Conservation (phyloP, 805 yeast species). For the Candida incommunis region DNA sequence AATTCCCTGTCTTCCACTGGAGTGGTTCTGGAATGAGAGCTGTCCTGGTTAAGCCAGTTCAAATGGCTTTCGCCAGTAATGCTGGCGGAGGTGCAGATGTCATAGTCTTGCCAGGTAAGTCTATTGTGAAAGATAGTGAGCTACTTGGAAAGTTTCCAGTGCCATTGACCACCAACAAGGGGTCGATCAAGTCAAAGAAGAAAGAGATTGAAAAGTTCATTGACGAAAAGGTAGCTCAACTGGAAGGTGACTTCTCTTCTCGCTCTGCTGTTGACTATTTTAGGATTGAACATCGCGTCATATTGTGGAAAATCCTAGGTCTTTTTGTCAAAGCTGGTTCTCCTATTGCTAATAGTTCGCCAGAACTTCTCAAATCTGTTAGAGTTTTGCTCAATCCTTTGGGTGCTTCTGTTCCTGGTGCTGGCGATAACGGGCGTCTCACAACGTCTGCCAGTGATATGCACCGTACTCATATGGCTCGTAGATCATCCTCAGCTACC, state of each 20-base stretch:
- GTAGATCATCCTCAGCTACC: neutral
- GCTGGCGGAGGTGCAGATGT: constrained; percentile 18
- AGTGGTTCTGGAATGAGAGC: constrained; percentile 29
- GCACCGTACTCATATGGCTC: constrained; percentile 1
- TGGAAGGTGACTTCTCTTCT: constrained; percentile 11
- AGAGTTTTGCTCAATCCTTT: constrained; percentile 14
- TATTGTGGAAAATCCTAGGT: constrained; percentile 22
- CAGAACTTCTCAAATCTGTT: constrained; percentile 8
- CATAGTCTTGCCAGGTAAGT: constrained; percentile 15
- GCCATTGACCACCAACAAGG: constrained; percentile 39
- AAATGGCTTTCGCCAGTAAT: constrained; percentile 23
- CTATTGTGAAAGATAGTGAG: constrained; percentile 16
- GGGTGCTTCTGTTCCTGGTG: neutral
- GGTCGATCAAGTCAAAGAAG: constrained; percentile 35
- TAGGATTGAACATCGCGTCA: constrained; percentile 15
- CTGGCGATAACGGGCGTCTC: neutral
- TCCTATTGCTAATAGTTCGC: constrained; percentile 18
- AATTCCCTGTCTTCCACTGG: constrained; percentile 70
- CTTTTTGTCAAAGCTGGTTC: constrained; percentile 22
- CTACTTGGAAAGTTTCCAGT: constrained; percentile 40
- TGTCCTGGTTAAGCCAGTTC: constrained; percentile 31
- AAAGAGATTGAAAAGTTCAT: constrained; percentile 64
- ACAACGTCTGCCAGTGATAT: neutral
- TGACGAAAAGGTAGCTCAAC: constrained; percentile 21
- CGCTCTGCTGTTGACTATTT: constrained; percentile 11